Evolutionary conservation across 495 filamentous ascomycete genomes (phyloP), one percentile per base, ranked within the genome.

Genomic region (Xylaria acuta): DNA sequence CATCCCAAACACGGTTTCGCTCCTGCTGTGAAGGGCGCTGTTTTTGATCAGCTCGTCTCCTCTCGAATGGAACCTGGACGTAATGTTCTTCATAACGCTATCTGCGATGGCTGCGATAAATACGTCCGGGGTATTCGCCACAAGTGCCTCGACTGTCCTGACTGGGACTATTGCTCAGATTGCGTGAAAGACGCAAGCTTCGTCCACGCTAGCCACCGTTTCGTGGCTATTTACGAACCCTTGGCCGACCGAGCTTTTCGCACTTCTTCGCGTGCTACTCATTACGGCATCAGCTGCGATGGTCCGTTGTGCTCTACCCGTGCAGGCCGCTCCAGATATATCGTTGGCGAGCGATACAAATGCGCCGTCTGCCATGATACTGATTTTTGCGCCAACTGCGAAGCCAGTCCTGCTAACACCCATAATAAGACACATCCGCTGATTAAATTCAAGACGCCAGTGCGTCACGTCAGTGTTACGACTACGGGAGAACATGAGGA

Each of bases 61-160:
- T 81, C 85, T 67, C 90, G 93, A 66, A 92, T 95, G 75, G 82
- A 86, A 36, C 89, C 95, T n/a, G 96, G 97, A 63, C 93, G 95
- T 67, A 91, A 92, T 77, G 86, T 90, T 77, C 84, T 86, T 49
- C 96, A 99, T 83, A 90, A 90, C 65, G 96, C 96, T 51, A 90
- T 97, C 74, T 99, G 96, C 78, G 96, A 99, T 83, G 93, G 94
- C 53, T 99, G 96, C 81, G 93, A 99, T 71, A 91, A 92, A 86
- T 88, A 87, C 76, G 97, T 99, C 75, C 87, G 88, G 77, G 96
- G 96, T 75, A 89, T 97, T 54, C 95, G 96, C 75, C 92, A 98
- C 88, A 99, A 99, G 87, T 99, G 96, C 84, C 86, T 98, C 74
- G 91, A 92, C 76, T 99, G 96, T 86, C 96, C 97, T 40, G 96